phyloP scores from a whole-genome alignment of 345 rosid species.

The Pseudoturritis turrita region DNA sequence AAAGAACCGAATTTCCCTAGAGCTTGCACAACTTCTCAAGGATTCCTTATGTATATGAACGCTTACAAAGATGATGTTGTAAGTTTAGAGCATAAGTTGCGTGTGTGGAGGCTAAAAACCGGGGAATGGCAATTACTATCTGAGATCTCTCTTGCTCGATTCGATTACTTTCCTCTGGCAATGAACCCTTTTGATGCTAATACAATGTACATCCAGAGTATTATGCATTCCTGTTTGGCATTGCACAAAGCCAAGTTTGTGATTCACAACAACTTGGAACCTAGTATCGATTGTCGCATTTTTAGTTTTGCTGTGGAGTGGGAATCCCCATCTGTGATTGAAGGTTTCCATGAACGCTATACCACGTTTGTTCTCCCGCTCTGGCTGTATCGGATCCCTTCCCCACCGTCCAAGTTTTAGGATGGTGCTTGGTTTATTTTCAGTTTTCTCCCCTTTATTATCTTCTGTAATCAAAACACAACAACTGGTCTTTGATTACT shows the following conservation, averaged over 20 bases:
- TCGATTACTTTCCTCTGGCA: not conserved
- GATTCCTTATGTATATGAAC: not conserved
- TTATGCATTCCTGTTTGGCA: not conserved
- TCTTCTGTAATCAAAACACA: conserved; percentile 4
- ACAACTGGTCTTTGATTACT: conserved; percentile 2
- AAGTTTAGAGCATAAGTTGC: no score
- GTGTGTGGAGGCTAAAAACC: not conserved
- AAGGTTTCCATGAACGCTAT: no score
- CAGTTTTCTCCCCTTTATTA: no score
- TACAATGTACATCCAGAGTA: not conserved
- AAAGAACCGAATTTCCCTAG: not conserved
- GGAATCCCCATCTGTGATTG: no score
- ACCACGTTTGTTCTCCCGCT: no score
- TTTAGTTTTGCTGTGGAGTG: not conserved
- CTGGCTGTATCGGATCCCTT: no score
- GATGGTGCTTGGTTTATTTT: no score
- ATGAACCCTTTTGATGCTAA: not conserved
- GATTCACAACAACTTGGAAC: not conserved
- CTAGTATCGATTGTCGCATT: not conserved
- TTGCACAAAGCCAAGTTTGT: not conserved
- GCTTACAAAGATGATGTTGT: not conserved
- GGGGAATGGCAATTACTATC: not conserved
- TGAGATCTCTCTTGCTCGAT: not conserved
- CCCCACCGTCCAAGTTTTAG: no score
- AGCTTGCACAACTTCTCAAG: not conserved